Base-by-base conservation (phyloP, 2,329 filamentous ascomycete species). In the Stagonosporopsis tanaceti region DNA sequence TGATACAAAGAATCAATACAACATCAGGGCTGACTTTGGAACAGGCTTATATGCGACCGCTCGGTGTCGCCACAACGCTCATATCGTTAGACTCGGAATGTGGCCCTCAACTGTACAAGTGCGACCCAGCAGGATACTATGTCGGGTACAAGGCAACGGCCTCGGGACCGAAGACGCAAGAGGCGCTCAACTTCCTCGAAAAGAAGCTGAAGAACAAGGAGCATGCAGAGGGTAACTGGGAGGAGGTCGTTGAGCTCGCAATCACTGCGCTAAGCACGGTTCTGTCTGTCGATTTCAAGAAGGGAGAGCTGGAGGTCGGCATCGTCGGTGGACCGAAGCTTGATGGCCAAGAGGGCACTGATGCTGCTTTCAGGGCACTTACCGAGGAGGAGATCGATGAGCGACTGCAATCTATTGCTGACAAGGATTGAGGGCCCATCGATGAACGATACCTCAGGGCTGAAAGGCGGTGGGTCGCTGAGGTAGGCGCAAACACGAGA, bases 131-230 rank as follows among this genome's bases (percentile, higher is more conserved):
- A 55, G 95, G 95, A 59, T 99, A 99, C 84, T 98, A 95, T 77
- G 93, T 94, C 54, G 95, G 95, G 66, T 99, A 98, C 88, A 98
- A 98, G 84, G 95, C 92, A 67, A 98, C 95, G 44, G 92, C 95
- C 50, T 96, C 95, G 7, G 95, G 95, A 6, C 95, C 95, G 52
- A 99, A 99, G 83, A 94, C 97, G 79, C 95, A 99, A 79, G 95
- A 99, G 84, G 95, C 95, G 62, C 87, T 98, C 76, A 99, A 99
- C 80, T 93, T 96, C 78, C 85, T 99, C 57, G 95, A 99, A 87
- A 98, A 98, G 89, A 98, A 98, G 86, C 88, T 99, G 79, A 97
- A 97, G 84, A 97, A 97, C 88, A 97, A 97, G 88, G 93, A 98
- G 73, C 84, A 86, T 71, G 95, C 94, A 34, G 90, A 95, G 56